Conservation (phyloP, 805 yeast species). For the Saitoella complicata region DNA sequence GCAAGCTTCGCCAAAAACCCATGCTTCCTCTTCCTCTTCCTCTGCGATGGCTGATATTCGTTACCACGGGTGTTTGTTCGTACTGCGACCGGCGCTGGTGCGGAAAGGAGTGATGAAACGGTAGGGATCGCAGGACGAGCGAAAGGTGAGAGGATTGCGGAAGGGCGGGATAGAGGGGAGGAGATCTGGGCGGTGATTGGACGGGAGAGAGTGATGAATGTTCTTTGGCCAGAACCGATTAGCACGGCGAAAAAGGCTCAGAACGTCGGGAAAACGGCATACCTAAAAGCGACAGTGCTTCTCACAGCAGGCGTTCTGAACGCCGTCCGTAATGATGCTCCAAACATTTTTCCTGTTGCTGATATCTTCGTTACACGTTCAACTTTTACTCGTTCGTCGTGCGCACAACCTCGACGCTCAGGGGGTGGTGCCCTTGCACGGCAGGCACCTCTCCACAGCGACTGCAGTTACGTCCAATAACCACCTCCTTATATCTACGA, state of each 20-base stretch:
- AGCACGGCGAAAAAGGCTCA: neutral
- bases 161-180: neutral
- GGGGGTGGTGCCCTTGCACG: no score
- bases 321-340: no score
- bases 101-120: neutral
- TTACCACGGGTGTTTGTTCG: constrained; percentile 86
- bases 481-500: no score
- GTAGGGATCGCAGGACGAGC: neutral
- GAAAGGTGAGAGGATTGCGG: neutral
- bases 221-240: neutral
- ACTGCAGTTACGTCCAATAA: no score
- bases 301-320: no score
- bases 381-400: no score
- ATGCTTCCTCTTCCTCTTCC: constrained; percentile 73
- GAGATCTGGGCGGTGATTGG: neutral
- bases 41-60: constrained; percentile 84
- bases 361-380: no score
- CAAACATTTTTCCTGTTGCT: no score
- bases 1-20: constrained; percentile 81
- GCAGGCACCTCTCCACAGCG: no score
- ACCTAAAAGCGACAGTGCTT: no score
- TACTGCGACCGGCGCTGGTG: constrained; percentile 14
- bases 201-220: neutral
- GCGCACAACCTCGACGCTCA: no score
- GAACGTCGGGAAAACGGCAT: no score